Evolutionary conservation across 768 basidiomycete species (phyloP), one percentile per base, ranked within the genome.

Genomic region (Russula virescens): DNA sequence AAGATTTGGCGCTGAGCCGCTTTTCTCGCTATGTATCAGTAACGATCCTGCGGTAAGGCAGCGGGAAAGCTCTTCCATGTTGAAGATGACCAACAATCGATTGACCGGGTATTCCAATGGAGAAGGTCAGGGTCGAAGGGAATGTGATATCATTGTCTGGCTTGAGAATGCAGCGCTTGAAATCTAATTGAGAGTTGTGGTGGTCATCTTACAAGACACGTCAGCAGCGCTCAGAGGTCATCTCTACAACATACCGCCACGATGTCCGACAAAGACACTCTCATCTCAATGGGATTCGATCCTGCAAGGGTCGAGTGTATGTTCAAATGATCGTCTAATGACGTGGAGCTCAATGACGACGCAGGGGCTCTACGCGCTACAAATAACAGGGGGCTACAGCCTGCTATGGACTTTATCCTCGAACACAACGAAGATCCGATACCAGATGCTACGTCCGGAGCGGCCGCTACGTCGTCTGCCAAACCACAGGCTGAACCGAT

Each of bases 301-400:
- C 71, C 81, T 25, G 82, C 84, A 18, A 83, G 94, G 63, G 85
- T 96, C 49, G 91, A 94, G 69, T 96, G 94, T 95, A 68, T 70
- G 89, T 75, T 64, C 55, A 21, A 28, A 21, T 9, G 47, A 23
- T 46, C 31, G 26, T 55, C 50, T 54, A 28, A 14, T 50, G 34
- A 47, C 54, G 35, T n/a, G 38, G 42, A 50, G 23, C 50, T 50
- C 53, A 38, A 25, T 3, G 14, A 35, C 21, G 31, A 48, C 66
- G 54, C 69, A 96, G 94, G 94, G 94, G 94, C 94, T 5, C 74
- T 96, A 62, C 87, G 87, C 68, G 90, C 91, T 6, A 97, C 94
- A 10, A 81, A 79, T 40, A 85, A 85, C 68, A 82, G 89, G 31
- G 96, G 94, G 3, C 78, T 98, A 0, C 95, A 97, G 72, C 89